Evolutionary conservation across 2,329 filamentous ascomycete species (phyloP).

Genomic region (Colletotrichum karsti): DNA sequence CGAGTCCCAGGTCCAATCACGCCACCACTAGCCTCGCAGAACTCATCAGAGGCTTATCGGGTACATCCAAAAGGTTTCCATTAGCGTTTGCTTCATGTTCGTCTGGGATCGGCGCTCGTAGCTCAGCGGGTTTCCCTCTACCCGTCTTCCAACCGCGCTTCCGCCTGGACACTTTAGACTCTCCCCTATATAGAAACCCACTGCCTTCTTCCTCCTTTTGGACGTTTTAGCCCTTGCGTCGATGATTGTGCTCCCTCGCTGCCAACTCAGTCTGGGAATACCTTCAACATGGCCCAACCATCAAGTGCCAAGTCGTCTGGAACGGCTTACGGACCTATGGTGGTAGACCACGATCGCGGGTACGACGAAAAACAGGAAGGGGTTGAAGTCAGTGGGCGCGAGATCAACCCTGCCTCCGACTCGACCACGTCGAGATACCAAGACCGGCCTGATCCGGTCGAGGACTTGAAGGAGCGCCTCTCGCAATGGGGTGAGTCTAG

Average conservation of each 20-base stretch:
- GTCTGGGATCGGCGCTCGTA: conserved; percentile 29
- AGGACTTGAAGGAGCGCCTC: conserved; percentile 45
- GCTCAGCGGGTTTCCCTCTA: conserved; percentile 17
- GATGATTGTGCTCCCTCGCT: conserved; percentile 23
- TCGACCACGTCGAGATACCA: conserved; percentile 27
- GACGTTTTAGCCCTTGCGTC: not conserved
- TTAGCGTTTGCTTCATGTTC: conserved; percentile 32
- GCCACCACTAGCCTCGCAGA: not conserved
- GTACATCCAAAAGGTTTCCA: conserved; percentile 8
- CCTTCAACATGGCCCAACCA: conserved; percentile 39
- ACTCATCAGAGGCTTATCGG: not conserved
- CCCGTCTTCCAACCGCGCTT: not conserved
- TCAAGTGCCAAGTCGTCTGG: conserved; percentile 42
- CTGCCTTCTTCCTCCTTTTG: conserved; percentile 19
- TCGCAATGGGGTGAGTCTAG: conserved; percentile 52
- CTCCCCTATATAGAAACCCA: conserved; percentile 32
- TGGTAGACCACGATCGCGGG: conserved; percentile 36
- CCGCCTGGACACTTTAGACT: conserved; percentile 25
- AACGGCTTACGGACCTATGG: conserved; percentile 33
- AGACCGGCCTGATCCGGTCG: conserved; percentile 33
- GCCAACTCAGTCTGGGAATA: conserved; percentile 25
- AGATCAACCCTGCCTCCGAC: conserved; percentile 33
- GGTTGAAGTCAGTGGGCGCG: conserved; percentile 39
- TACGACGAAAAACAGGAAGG: conserved; percentile 36
- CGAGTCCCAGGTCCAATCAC: conserved; percentile 11